Percentiles rank a stretch among this genome's conserved stretches.
These are phyloP conservation scores for Azolla pinnata DNA, from an alignment of 75 land plant genomes.

Conservation along the genomic window DNA sequence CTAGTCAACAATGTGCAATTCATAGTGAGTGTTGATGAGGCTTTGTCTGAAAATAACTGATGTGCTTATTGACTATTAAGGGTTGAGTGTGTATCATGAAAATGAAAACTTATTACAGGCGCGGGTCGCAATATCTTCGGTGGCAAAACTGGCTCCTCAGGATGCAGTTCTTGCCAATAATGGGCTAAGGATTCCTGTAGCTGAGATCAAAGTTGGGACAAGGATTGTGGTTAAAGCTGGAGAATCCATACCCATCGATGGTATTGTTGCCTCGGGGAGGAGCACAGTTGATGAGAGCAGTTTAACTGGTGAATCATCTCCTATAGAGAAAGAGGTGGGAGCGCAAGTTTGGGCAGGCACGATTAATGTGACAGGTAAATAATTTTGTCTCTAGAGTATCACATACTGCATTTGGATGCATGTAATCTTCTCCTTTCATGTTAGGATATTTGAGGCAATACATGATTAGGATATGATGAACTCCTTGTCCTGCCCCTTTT, in stretches of 20 bases:
- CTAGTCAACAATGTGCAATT: too few relatives aligned
- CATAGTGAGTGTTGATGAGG: too few relatives aligned
- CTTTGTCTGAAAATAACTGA: too few relatives aligned
- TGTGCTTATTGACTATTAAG: background rate
- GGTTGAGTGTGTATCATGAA: background rate
- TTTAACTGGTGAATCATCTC: constrained; percentile 77
- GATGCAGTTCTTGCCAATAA: constrained; percentile 63
- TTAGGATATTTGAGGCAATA: too few relatives aligned
- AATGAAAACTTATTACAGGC: constrained; percentile 44
- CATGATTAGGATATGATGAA: too few relatives aligned
- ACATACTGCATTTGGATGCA: too few relatives aligned
- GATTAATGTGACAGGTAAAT: constrained; percentile 70
- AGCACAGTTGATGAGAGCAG: constrained; percentile 80
- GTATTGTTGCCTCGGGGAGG: constrained; percentile 63
- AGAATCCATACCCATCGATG: constrained; percentile 84
- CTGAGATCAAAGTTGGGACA: constrained; percentile 59
- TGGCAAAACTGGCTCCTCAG: constrained; percentile 69
- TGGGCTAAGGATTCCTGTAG: constrained; percentile 46
- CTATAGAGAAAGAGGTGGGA: constrained; percentile 60
- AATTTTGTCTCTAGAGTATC: too few relatives aligned
- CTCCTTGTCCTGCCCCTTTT: too few relatives aligned
- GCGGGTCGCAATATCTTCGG: constrained; percentile 54
- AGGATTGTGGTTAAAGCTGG: constrained; percentile 76
- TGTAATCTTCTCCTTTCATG: too few relatives aligned
- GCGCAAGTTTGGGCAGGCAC: constrained; percentile 91